A percentile compares a stretch with the other conserved stretches of the same genome.
Evolutionary conservation across 2,329 filamentous ascomycete species (phyloP).

Genomic region (Periconia macrospinosa): DNA sequence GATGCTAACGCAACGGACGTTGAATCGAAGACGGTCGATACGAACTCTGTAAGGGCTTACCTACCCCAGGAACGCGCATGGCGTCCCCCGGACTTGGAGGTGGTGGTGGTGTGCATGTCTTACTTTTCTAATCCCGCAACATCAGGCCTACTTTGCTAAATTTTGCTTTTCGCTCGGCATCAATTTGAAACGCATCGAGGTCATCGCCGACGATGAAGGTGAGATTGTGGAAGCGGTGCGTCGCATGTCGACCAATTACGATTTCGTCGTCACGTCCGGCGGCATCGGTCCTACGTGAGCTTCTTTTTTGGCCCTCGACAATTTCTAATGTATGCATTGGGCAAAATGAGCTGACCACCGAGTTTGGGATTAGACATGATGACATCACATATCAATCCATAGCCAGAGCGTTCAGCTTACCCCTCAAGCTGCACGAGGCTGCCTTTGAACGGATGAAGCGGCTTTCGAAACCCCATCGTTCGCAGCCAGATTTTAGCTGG

Average conservation of each 20-base stretch:
- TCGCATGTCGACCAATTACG: slow-evolving; percentile 86
- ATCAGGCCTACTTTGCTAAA: slow-evolving; percentile 61
- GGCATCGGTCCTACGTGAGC: slow-evolving; percentile 92
- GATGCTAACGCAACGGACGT: slow-evolving; percentile 27
- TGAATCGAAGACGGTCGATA: slow-evolving; percentile 61
- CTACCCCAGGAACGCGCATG: neutral
- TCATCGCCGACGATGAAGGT: slow-evolving; percentile 87
- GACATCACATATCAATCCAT: slow-evolving; percentile 97
- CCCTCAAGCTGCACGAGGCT: slow-evolving; percentile 74
- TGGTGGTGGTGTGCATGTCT: too few species aligned
- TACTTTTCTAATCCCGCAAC: slow-evolving; percentile 18
- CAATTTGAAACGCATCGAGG: slow-evolving; percentile 81
- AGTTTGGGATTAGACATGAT: slow-evolving; percentile 68
- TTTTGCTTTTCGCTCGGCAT: slow-evolving; percentile 68
- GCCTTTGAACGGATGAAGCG: slow-evolving; percentile 82
- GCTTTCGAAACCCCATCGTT: slow-evolving; percentile 72
- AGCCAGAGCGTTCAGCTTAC: slow-evolving; percentile 81
- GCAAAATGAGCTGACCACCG: slow-evolving; percentile 16
- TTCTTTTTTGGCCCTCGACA: neutral
- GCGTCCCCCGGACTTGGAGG: too few species aligned
- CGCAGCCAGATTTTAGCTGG: slow-evolving; percentile 79
- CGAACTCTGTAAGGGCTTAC: slow-evolving; percentile 55
- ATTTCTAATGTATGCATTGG: slow-evolving; percentile 14
- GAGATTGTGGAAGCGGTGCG: slow-evolving; percentile 87
- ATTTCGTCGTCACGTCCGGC: slow-evolving; percentile 93